Evolutionary conservation across 2,329 filamentous ascomycete genomes (phyloP), one percentile per base, ranked within the genome.

Genomic region (Hypomyces rosellus): DNA sequence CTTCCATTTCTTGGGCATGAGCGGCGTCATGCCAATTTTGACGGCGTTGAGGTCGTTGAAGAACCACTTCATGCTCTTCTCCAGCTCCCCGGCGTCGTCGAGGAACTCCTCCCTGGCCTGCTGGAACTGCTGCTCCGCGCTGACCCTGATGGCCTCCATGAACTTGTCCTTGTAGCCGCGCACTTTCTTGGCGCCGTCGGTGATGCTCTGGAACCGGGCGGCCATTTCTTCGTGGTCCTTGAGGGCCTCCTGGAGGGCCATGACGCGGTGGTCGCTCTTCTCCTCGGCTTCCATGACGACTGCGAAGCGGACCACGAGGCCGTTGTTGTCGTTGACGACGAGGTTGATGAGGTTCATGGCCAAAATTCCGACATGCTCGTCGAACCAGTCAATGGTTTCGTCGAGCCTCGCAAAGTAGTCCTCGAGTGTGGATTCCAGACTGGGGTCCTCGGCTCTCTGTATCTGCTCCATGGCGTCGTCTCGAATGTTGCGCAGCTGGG

Each of bases 391-490:
- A 55, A 99, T 85, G 16, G 90, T 86, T 49, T 88, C 85, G 69
- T 97, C 91, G 50, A 99, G 72, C 16, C 86, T 80, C 50, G 85
- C 77, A 67, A 99, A 99, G 70, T 95, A 92, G 66, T 96, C 90
- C 62, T 90, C 84, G 46, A 99, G 72, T 2, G 92, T 97, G 45
- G 81, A 81, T 66, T 92, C 86, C 52, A 93, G 76, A 58, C 87
- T 85, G 8, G 74, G 67, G 61, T 93, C 88, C 55, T 85, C 78
- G 12, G 86, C 82, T 57, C 85, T 78, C 64, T 86, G 84, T 64
- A 97, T 96, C 77, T 99, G 93, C 63, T 96, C 90, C 81, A 97
- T 91, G 33, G 93, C 92, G 68, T 95, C 88, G 71, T 97, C 93
- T 52, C 91, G 83, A 57, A 99, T 95, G 67, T 99, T 95, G 55